Evolutionary conservation across 2,329 filamentous ascomycete species (phyloP).

Genomic region (Ophiognomonia clavigignenti-juglandacearum): DNA sequence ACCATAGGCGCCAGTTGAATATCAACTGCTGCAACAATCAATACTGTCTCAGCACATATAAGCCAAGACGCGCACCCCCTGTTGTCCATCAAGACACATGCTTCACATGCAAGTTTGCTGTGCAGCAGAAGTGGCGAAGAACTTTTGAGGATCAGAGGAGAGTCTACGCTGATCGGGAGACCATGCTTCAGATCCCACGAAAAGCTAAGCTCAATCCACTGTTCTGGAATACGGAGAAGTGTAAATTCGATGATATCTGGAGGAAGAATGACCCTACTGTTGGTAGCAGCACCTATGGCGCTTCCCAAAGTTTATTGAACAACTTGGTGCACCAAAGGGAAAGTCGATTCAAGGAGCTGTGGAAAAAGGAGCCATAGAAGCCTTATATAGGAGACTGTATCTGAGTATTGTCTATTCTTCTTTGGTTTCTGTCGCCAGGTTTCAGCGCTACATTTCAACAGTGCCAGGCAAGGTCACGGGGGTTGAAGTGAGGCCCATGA

Average conservation of each 20-base stretch:
- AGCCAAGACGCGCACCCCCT: background rate
- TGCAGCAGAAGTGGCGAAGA: background rate
- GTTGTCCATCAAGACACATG: constrained; percentile 2
- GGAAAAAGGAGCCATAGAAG: no score
- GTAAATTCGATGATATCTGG: background rate
- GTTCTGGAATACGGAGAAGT: background rate
- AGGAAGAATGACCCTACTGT: background rate
- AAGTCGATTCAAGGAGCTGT: background rate
- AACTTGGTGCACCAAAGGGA: background rate
- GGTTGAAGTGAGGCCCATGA: no score
- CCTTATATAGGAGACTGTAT: no score
- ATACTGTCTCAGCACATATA: background rate
- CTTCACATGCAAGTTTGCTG: background rate
- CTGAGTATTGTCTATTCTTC: no score
- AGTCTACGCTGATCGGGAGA: background rate
- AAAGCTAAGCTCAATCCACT: constrained; percentile 1
- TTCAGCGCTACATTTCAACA: background rate
- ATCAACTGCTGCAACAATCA: background rate
- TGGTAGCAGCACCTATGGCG: background rate
- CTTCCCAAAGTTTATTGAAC: no score
- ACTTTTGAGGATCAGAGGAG: background rate
- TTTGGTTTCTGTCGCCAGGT: background rate
- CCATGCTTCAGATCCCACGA: background rate
- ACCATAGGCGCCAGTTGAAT: background rate
- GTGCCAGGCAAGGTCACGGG: no score